Evolutionary conservation across 2,329 filamentous ascomycete species (phyloP), one percentile per base, ranked within the genome.

Genomic region (Ophiostoma angusticollis): DNA sequence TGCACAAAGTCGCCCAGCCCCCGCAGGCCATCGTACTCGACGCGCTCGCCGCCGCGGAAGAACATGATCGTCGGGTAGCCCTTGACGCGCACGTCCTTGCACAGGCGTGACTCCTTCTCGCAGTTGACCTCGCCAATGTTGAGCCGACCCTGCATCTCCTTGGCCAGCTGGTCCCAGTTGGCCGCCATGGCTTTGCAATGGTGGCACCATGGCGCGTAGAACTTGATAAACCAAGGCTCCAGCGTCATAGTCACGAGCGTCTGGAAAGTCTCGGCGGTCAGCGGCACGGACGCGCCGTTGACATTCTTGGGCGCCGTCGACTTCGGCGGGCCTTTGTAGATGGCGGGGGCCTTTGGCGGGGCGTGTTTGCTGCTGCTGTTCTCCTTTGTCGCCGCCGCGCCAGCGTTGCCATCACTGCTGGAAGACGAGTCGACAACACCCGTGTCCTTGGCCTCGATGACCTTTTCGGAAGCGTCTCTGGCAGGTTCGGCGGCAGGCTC

Each of bases 201-300:
- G 50, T 79, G 77, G 58, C 91, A 98, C 91, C 89, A 96, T 6
- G 91, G 93, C 14, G 85, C 87, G 57, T 95, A 96, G 58, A 98
- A 96, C 60, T 98, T 98, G 68, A 98, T 78, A 55, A 98, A 95
- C 91, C 91, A 98, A 6, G 87, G 80, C 46, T 96, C 86, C 47
- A 83, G 76, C 0, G 85, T 86, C 56, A 79, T 82, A 3, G 85
- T 93, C 33, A 98, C 87, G 27, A 80, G 66, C 42, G 74, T 77
- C 56, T 93, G 80, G 64, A 98, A 98, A 46, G 68, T 84, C 54
- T 95, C 86, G 0, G 83, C 79, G 2, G 78, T 86, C 37, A 98
- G 69, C 6, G 78, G 61, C 24, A 85, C 67, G 6, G 85, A 93
- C 13, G 71, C 65, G 6, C 91, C 91, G 29, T 79, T 68, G 4